These are phyloP conservation scores for Xylaria venustula DNA, from an alignment of 495 filamentous ascomycete species.

Conservation along the genomic window DNA sequence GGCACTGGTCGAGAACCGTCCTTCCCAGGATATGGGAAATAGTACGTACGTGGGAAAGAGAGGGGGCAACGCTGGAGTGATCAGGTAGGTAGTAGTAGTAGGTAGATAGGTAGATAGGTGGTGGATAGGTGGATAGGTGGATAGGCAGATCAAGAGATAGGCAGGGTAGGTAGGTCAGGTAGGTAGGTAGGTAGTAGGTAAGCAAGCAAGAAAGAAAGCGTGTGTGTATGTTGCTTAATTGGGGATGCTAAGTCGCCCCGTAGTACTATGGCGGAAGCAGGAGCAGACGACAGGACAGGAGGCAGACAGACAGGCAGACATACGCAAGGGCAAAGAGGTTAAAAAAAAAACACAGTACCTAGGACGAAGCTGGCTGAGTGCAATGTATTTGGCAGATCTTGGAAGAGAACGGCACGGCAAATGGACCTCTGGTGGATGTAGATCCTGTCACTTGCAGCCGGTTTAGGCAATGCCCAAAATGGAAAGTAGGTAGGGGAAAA, in stretches of 20 bases:
- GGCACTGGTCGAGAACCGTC: constrained; percentile 26
- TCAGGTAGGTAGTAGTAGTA: background rate
- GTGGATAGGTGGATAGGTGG: no score
- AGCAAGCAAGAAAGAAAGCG: constrained; percentile 15
- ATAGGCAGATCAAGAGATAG: background rate
- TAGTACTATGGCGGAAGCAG: no score
- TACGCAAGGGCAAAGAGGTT: no score
- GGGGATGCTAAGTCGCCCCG: no score
- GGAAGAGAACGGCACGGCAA: constrained; percentile 29
- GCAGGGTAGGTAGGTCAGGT: no score
- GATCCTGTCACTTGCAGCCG: constrained; percentile 30
- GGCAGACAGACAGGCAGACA: no score
- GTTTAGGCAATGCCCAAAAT: constrained; percentile 38
- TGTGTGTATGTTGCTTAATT: no score
- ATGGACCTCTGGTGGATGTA: constrained; percentile 26
- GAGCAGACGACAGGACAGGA: no score
- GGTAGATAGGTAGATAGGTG: constrained; percentile 7
- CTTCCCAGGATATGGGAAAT: background rate
- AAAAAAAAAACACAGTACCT: constrained; percentile 5
- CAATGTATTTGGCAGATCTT: constrained; percentile 20
- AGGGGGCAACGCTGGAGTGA: background rate
- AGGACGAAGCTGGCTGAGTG: no score
- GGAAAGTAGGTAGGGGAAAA: constrained; percentile 27
- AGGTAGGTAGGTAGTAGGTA: constrained; percentile 4
- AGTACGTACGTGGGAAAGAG: constrained; percentile 19